Evolutionary conservation across 169 alveolate genomes (phyloP).

Genomic region (Eimeria maxima): DNA sequence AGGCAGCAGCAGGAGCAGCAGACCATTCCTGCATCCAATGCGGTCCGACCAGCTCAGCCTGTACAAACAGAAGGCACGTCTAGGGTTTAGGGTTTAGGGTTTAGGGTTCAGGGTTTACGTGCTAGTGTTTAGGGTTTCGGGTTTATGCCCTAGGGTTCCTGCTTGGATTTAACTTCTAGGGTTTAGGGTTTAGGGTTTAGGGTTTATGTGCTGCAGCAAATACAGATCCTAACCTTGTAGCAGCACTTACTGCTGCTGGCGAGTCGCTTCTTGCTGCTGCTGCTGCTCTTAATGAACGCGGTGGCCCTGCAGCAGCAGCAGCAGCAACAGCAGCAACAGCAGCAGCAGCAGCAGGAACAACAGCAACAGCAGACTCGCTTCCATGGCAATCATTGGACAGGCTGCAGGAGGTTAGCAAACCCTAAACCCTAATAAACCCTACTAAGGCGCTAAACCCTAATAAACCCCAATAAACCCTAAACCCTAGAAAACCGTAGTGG

Average conservation of each 20-base stretch:
- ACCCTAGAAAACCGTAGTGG: not conserved
- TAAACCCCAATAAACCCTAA: not conserved
- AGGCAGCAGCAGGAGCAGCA: not conserved
- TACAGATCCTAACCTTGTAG: not conserved
- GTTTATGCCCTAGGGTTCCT: not conserved
- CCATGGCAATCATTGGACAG: not conserved
- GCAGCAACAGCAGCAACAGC: not conserved
- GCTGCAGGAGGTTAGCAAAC: not conserved
- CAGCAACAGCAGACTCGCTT: conserved; percentile 2
- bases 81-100: conserved; percentile 4
- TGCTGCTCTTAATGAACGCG: not conserved
- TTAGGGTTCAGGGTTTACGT: not conserved
- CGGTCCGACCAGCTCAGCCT: not conserved
- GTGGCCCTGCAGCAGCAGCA: not conserved
- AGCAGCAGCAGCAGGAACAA: not conserved
- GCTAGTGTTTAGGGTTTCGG: not conserved
- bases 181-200: conserved; percentile 1
- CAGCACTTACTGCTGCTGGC: not conserved
- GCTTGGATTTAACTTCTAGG: not conserved
- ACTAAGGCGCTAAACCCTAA: not conserved
- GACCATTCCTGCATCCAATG: not conserved
- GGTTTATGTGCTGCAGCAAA: not conserved
- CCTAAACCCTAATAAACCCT: conserved; percentile 1
- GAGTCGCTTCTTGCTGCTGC: conserved; percentile 21
- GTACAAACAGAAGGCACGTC: not conserved